A percentile compares a stretch with the other conserved stretches of the same genome.
Conservation (phyloP, 352 stramenopile genomes). For the Globisporangium nagaii region DNA sequence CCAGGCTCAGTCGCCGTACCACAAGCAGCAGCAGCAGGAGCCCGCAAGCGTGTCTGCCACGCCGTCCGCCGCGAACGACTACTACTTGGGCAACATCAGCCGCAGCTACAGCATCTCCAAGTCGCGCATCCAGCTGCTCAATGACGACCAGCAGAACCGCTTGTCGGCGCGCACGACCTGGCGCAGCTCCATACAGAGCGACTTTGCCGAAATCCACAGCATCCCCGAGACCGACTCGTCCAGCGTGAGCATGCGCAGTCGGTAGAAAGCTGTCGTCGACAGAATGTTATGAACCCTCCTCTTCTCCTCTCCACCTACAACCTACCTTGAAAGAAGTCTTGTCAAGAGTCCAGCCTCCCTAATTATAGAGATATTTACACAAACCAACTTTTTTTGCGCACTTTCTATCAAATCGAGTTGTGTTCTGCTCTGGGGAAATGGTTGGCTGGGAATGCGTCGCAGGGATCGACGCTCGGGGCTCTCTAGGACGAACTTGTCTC, state of each 20-base stretch:
- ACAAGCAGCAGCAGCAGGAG: background rate
- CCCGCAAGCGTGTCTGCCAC: background rate
- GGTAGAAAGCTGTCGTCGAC: background rate
- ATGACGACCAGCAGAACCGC: conserved; percentile 15
- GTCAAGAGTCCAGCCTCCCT: too few species aligned
- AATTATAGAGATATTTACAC: background rate
- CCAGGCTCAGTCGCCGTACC: background rate
- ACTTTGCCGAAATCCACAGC: conserved; percentile 13
- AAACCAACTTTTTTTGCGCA: background rate
- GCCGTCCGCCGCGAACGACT: conserved; percentile 10
- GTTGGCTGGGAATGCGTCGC: too few species aligned
- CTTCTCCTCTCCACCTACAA: too few species aligned
- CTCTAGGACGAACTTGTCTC: conserved; percentile 3
- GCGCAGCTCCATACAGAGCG: conserved; percentile 13
- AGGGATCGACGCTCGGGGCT: too few species aligned
- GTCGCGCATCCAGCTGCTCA: conserved; percentile 16
- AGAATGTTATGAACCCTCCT: background rate
- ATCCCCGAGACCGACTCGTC: conserved; percentile 14
- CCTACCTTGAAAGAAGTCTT: too few species aligned
- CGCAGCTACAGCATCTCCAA: conserved; percentile 15
- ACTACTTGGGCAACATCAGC: conserved; percentile 13
- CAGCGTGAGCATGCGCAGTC: background rate
- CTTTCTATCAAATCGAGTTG: too few species aligned
- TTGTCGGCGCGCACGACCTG: conserved; percentile 15
- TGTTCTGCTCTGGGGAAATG: too few species aligned